Evolutionary conservation across 1,139 yeast species (phyloP).

Genomic region (Candida tetrigidarum): DNA sequence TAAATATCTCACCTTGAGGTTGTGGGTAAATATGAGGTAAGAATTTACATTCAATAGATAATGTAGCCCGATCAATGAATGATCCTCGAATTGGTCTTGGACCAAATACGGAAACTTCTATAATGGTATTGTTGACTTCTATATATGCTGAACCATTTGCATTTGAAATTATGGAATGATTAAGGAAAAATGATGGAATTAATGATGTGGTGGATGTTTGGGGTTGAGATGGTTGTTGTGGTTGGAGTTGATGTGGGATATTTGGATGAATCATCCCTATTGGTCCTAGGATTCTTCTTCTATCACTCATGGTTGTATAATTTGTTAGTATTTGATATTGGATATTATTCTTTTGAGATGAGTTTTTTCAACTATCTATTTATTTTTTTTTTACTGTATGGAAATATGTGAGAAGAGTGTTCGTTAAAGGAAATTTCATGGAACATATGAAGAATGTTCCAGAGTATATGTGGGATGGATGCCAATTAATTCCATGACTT

Average conservation of each 20-base stretch:
- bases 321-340: not conserved
- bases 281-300: slow-evolving; percentile 77
- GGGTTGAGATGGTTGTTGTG: slow-evolving; percentile 7
- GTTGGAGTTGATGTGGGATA: slow-evolving; percentile 15
- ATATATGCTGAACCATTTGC: slow-evolving; percentile 86
- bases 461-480: too few relatives aligned
- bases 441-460: too few relatives aligned
- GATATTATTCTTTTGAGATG: slow-evolving; percentile 10
- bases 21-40: slow-evolving; percentile 53
- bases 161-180: slow-evolving; percentile 66
- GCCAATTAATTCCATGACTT: too few relatives aligned
- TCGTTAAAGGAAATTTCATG: too few relatives aligned
- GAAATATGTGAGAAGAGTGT: too few relatives aligned
- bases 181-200: slow-evolving; percentile 48
- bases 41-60: slow-evolving; percentile 69
- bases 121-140: slow-evolving; percentile 64
- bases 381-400: slow-evolving; percentile 3
- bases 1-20: slow-evolving; percentile 36
- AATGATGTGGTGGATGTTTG: slow-evolving; percentile 14
- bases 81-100: slow-evolving; percentile 87
- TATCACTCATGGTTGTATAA: slow-evolving; percentile 46
- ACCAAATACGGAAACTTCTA: slow-evolving; percentile 81
- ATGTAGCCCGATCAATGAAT: slow-evolving; percentile 68
- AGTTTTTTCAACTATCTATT: not conserved
- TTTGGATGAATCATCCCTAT: slow-evolving; percentile 55